Conservation (phyloP, 495 filamentous ascomycete species). For the Aspergillus saccharolyticus region DNA sequence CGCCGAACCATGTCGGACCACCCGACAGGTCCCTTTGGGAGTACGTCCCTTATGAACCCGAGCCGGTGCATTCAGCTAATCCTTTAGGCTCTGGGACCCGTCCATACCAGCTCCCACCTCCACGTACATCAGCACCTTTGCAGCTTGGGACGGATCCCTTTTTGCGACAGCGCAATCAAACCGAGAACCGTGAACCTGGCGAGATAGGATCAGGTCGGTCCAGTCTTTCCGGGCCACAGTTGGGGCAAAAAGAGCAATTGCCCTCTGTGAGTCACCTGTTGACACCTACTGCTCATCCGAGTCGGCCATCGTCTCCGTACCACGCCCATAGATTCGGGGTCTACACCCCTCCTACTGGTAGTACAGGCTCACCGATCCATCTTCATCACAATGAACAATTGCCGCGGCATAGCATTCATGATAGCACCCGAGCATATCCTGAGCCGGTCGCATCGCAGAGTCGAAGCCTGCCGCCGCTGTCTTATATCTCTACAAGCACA, state of each 20-base stretch:
- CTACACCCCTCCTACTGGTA: conserved; percentile 17
- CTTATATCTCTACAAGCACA: conserved; percentile 27
- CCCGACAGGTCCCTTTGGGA: conserved; percentile 46
- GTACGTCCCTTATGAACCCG: conserved; percentile 38
- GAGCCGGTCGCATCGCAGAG: conserved; percentile 22
- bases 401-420: conserved; percentile 16
- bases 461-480: conserved; percentile 30
- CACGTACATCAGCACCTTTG: conserved; percentile 35
- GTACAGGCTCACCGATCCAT: conserved; percentile 18
- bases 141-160: conserved; percentile 43
- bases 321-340: conserved; percentile 22
- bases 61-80: conserved; percentile 32
- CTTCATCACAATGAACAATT: conserved; percentile 23
- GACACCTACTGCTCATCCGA: conserved; percentile 33
- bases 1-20: conserved; percentile 37
- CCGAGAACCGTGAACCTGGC: conserved; percentile 25
- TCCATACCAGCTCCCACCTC: conserved; percentile 49
- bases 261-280: conserved; percentile 47
- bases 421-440: conserved; percentile 17
- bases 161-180: conserved; percentile 29
- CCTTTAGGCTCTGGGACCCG: conserved; percentile 32
- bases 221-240: conserved; percentile 18
- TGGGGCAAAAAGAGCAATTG: conserved; percentile 30
- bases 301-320: conserved; percentile 29
- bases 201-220: conserved; percentile 13